A percentile compares a stretch with the other conserved stretches of the same genome.
phyloP scores from a whole-genome alignment of 805 yeast genomes.

The Cyberlindnera galapagoensis region DNA sequence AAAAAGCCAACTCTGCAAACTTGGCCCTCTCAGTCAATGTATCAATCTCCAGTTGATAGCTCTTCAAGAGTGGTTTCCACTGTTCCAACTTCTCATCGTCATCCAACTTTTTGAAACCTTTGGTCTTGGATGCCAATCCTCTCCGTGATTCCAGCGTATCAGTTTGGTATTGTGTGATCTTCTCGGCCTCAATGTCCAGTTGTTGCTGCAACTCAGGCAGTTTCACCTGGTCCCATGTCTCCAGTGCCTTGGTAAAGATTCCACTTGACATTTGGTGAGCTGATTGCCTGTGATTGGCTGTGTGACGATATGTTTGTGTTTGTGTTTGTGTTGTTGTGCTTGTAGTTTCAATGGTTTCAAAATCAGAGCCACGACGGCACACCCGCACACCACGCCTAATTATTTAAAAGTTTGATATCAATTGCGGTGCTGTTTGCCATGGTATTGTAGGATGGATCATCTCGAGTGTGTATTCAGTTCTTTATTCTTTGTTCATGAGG shows the following conservation, averaged over 20 bases:
- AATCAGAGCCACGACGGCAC: too few relatives aligned
- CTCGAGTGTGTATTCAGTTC: too few relatives aligned
- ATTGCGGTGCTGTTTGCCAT: too few relatives aligned
- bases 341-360: too few relatives aligned
- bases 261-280: too few relatives aligned
- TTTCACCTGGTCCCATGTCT: slow-evolving; percentile 71
- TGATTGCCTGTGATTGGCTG: too few relatives aligned
- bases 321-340: too few relatives aligned
- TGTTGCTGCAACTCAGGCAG: slow-evolving; percentile 62
- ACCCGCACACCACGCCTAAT: too few relatives aligned
- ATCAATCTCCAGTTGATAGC: slow-evolving; percentile 88
- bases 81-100: slow-evolving; percentile 62
- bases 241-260: slow-evolving; percentile 47
- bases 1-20: slow-evolving; percentile 62
- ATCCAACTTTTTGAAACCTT: slow-evolving; percentile 67
- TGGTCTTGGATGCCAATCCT: slow-evolving; percentile 76
- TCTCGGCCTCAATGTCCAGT: slow-evolving; percentile 69
- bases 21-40: slow-evolving; percentile 71
- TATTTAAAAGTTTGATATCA: too few relatives aligned
- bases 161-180: slow-evolving; percentile 65
- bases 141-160: slow-evolving; percentile 65
- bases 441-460: too few relatives aligned
- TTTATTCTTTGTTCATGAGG: too few relatives aligned
- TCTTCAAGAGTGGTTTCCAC: slow-evolving; percentile 58
- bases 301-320: too few relatives aligned